These are phyloP conservation scores for Aspergillus sclerotiicarbonarius DNA, from an alignment of 495 filamentous ascomycete genomes.

Conservation along the genomic window DNA sequence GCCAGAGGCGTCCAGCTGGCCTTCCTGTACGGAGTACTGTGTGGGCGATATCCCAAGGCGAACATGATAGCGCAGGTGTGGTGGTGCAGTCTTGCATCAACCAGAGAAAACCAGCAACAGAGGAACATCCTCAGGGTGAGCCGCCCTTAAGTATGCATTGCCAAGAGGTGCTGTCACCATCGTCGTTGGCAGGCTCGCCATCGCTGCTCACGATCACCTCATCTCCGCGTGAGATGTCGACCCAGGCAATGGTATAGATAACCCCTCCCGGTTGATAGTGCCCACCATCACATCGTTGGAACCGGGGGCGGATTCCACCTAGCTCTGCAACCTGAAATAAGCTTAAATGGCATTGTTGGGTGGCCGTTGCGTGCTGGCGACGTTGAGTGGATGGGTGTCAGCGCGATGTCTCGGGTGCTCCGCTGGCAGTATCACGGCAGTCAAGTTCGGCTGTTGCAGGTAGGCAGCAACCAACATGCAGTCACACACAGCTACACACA, in stretches of 20 bases:
- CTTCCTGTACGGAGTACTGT: too few species aligned
- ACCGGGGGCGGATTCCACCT: conserved; percentile 2
- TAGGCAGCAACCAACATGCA: background rate
- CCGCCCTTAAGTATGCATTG: conserved; percentile 21
- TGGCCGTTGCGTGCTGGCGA: conserved; percentile 2
- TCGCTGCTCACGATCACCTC: conserved; percentile 39
- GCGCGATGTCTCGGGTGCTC: background rate
- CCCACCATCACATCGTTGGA: conserved; percentile 2
- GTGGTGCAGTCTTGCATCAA: background rate
- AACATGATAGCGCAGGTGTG: too few species aligned
- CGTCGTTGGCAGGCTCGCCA: conserved; percentile 27
- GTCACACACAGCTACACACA: too few species aligned
- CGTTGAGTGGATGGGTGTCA: conserved; percentile 17
- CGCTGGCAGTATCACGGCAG: conserved; percentile 24
- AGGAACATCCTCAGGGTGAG: background rate
- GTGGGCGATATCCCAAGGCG: too few species aligned
- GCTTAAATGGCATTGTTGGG: conserved; percentile 21
- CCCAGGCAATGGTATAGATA: background rate
- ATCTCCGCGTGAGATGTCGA: conserved; percentile 18
- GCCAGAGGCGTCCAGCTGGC: too few species aligned
- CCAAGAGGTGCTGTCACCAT: conserved; percentile 31
- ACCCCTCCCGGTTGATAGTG: conserved; percentile 2
- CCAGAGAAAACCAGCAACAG: background rate
- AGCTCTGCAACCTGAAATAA: conserved; percentile 20
- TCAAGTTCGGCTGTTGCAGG: conserved; percentile 29